These are phyloP conservation scores for Microascus cirrosus DNA, from an alignment of 2,329 filamentous ascomycete species.

Conservation along the genomic window DNA sequence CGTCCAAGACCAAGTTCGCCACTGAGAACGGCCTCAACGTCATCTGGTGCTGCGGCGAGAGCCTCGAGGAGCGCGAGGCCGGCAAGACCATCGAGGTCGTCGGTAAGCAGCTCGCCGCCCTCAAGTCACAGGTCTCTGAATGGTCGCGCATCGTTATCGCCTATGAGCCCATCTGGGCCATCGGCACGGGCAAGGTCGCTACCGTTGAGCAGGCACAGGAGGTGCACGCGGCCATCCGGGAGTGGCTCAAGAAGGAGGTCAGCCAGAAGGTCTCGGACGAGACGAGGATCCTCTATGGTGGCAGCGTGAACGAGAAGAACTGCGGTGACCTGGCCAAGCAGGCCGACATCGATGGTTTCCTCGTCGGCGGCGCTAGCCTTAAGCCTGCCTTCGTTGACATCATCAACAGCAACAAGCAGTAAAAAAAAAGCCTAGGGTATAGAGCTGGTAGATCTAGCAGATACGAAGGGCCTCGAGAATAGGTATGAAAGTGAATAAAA, in stretches of 20 bases:
- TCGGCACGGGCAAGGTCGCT: conserved; percentile 88
- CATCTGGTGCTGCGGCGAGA: conserved; percentile 97
- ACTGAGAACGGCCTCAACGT: conserved; percentile 78
- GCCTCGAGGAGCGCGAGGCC: conserved; percentile 80
- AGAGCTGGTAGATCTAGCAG: not conserved
- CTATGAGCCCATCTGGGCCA: conserved; percentile 98
- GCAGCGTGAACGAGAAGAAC: conserved; percentile 97
- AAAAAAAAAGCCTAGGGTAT: conserved; percentile 16
- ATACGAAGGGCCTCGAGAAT: not conserved
- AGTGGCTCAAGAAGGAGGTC: conserved; percentile 75
- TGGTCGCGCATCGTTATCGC: conserved; percentile 94
- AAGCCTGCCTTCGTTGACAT: conserved; percentile 76
- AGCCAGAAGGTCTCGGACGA: conserved; percentile 65
- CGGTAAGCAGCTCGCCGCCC: conserved; percentile 74
- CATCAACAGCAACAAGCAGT: conserved; percentile 45
- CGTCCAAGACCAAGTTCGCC: conserved; percentile 89
- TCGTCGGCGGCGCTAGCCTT: conserved; percentile 90
- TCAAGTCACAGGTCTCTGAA: conserved; percentile 65
- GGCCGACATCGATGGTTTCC: conserved; percentile 93
- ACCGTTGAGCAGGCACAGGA: conserved; percentile 85
- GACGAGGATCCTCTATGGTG: conserved; percentile 92
- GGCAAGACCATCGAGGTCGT: conserved; percentile 78
- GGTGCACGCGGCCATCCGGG: conserved; percentile 82
- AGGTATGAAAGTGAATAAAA: not conserved
- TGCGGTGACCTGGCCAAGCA: conserved; percentile 85